Conservation (phyloP, 495 filamentous ascomycete species). For the Chaetomium fimeti region DNA sequence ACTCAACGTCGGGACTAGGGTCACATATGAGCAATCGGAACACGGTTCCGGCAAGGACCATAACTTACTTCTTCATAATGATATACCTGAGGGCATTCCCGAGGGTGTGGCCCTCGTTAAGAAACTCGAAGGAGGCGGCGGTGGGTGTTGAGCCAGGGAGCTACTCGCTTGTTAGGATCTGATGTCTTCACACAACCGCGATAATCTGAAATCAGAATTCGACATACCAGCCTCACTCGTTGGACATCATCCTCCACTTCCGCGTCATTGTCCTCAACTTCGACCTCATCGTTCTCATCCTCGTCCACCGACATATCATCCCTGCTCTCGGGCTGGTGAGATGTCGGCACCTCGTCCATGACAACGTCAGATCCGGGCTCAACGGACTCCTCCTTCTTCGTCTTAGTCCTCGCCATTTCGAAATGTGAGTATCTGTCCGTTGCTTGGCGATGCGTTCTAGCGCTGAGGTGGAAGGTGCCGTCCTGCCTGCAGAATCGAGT, state of each 20-base stretch:
- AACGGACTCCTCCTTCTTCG: constrained; percentile 24
- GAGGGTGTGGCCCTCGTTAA: constrained; percentile 88
- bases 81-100: constrained; percentile 92
- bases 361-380: constrained; percentile 41
- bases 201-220: background rate
- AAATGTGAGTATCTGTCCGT: background rate
- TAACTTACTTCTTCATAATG: constrained; percentile 91
- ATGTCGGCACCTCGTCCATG: constrained; percentile 56
- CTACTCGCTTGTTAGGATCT: constrained; percentile 39
- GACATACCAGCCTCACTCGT: constrained; percentile 40
- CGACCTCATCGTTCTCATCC: constrained; percentile 33
- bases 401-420: constrained; percentile 39
- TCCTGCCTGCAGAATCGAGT: constrained; percentile 6
- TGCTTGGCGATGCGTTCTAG: background rate
- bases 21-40: constrained; percentile 10
- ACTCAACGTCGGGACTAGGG: constrained; percentile 83
- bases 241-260: constrained; percentile 30
- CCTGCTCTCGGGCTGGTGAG: constrained; percentile 40
- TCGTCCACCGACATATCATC: constrained; percentile 43
- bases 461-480: constrained; percentile 14
- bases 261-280: constrained; percentile 39
- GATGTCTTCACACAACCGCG: background rate
- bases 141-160: constrained; percentile 69
- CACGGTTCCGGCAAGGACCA: background rate
- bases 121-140: constrained; percentile 77